phyloP scores from a whole-genome alignment of 106 monocot species.

The Amphibolis antarctica region DNA sequence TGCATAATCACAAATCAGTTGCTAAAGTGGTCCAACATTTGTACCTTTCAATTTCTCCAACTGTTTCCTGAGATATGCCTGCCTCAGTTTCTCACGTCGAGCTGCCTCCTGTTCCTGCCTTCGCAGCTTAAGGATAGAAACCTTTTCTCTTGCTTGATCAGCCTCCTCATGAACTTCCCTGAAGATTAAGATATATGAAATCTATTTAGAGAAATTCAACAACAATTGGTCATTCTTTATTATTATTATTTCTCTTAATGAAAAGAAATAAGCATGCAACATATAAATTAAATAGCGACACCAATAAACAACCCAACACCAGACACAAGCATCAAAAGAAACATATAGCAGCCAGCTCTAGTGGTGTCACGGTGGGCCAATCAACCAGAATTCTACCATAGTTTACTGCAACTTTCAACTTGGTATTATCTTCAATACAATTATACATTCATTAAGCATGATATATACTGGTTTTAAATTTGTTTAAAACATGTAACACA shows the following conservation, averaged over 20 bases:
- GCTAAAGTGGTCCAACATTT: slow-evolving; percentile 10
- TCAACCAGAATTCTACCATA: too few species aligned
- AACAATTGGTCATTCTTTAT: not conserved
- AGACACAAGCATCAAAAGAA: too few species aligned
- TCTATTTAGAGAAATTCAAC: not conserved
- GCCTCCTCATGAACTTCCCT: slow-evolving; percentile 98
- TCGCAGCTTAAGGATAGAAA: slow-evolving; percentile 44
- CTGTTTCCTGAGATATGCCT: slow-evolving; percentile 80
- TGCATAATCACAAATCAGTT: not conserved
- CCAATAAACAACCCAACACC: not conserved
- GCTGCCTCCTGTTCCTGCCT: slow-evolving; percentile 68
- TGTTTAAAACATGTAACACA: too few species aligned
- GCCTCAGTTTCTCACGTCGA: slow-evolving; percentile 68
- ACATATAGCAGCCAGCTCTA: too few species aligned
- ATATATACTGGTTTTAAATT: not conserved
- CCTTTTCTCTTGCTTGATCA: slow-evolving; percentile 62
- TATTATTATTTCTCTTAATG: not conserved
- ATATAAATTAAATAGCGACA: not conserved
- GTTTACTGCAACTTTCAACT: not conserved
- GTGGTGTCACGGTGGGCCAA: too few species aligned
- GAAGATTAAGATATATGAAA: slow-evolving; percentile 1
- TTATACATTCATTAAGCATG: not conserved
- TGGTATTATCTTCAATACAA: not conserved
- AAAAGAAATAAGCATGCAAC: not conserved
- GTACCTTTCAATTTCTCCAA: slow-evolving; percentile 54